Evolutionary conservation across 257 asterid species (phyloP).

Genomic region (Solanum rostratum): DNA sequence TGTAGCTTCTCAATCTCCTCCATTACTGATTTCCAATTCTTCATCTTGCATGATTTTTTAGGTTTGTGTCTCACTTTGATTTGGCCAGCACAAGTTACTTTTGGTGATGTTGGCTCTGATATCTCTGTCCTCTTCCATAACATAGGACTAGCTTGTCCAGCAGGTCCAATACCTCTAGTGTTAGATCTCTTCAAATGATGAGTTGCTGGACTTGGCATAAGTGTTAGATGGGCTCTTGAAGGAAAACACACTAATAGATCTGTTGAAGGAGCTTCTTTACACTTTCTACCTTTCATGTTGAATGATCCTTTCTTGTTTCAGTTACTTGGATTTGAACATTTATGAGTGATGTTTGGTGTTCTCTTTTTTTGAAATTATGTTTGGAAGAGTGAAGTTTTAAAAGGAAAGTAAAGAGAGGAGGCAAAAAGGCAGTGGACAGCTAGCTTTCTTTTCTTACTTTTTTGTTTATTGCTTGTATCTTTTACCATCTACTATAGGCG

Average conservation of each 20-base stretch:
- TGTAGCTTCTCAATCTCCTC: conserved; percentile 79
- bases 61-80: conserved; percentile 43
- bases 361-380: not conserved
- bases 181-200: conserved; percentile 17
- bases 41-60: conserved; percentile 47
- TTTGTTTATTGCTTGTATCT: not conserved
- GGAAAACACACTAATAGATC: conserved; percentile 86
- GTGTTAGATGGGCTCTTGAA: conserved; percentile 56
- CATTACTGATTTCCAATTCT: conserved; percentile 90
- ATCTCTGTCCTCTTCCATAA: conserved; percentile 41
- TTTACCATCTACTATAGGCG: not conserved
- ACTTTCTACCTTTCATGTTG: conserved; percentile 52
- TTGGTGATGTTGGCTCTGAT: conserved; percentile 74
- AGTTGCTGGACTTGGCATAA: conserved; percentile 80
- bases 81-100: conserved; percentile 88
- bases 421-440: not conserved
- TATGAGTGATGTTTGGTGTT: not conserved
- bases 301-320: not conserved
- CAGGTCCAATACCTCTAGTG: conserved; percentile 5
- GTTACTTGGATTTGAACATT: not conserved
- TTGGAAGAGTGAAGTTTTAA: not conserved
- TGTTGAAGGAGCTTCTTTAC: conserved; percentile 63
- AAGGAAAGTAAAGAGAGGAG: not conserved
- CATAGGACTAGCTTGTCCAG: conserved; percentile 36
- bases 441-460: not conserved